Percentiles rank a stretch among this genome's conserved stretches.
phyloP scores from a whole-genome alignment of 129 eudicot species.

The Centaurea solstitialis region DNA sequence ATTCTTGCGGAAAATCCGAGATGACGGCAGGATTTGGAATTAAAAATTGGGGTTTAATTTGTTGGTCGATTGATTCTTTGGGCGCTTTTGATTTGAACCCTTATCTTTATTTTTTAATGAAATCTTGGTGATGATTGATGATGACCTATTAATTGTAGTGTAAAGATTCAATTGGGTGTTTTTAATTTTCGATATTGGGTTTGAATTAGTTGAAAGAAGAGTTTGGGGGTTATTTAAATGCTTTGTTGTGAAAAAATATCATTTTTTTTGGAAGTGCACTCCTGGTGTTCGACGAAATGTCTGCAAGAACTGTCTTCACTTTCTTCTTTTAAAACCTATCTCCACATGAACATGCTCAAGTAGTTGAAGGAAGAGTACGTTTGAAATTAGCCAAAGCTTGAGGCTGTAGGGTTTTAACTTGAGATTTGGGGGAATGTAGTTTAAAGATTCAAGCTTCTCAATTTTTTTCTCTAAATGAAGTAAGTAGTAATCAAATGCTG shows the following conservation, averaged over 20 bases:
- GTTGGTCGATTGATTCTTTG: slow-evolving; percentile 14
- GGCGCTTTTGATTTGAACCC: neutral
- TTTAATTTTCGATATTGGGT: neutral
- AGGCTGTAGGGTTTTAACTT: neutral
- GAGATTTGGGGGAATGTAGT: neutral
- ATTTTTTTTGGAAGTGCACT: neutral
- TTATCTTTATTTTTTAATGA: neutral
- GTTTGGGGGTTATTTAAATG: no score
- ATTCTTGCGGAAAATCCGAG: slow-evolving; percentile 18
- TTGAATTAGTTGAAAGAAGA: no score
- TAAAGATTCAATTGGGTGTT: neutral
- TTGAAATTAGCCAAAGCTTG: neutral
- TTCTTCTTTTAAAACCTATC: neutral
- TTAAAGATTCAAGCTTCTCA: neutral
- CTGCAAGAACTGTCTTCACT: slow-evolving; percentile 6
- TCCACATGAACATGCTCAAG: no score
- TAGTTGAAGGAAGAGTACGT: neutral
- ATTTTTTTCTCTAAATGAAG: neutral
- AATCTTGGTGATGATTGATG: neutral
- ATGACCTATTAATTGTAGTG: neutral
- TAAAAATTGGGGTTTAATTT: neutral
- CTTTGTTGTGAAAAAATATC: neutral
- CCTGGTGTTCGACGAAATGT: slow-evolving; percentile 19
- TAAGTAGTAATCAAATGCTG: neutral
- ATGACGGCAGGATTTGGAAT: slow-evolving; percentile 19